These are phyloP conservation scores for Moricandia arvensis DNA, from an alignment of 345 rosid genomes.

Conservation along the genomic window DNA sequence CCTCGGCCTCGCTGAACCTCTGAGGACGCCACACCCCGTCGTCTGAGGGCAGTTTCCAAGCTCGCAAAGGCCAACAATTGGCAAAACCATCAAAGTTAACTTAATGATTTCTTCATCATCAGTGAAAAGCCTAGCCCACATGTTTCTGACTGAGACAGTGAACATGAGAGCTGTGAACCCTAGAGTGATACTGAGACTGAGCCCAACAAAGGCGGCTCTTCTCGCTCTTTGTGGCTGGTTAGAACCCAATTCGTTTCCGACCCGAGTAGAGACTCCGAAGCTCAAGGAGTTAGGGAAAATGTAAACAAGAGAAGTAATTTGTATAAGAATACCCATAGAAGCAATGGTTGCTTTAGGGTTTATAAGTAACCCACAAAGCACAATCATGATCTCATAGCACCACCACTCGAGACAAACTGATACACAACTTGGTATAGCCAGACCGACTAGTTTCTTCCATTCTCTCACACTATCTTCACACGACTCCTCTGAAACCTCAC, in stretches of 20 bases:
- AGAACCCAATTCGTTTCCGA: slow-evolving; percentile 33
- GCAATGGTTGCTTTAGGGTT: slow-evolving; percentile 30
- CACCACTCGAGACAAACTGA: slow-evolving; percentile 37
- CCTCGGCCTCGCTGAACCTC: slow-evolving; percentile 33
- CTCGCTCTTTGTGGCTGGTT: slow-evolving; percentile 24
- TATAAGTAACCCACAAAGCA: slow-evolving; percentile 29
- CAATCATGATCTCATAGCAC: slow-evolving; percentile 37
- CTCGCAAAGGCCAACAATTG: slow-evolving; percentile 35
- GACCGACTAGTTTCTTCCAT: slow-evolving; percentile 24
- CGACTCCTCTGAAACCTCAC: slow-evolving; percentile 30
- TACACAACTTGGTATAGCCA: slow-evolving; percentile 31
- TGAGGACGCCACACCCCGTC: slow-evolving; percentile 21
- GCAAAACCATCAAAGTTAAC: slow-evolving; percentile 26
- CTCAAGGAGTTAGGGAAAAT: slow-evolving; percentile 30
- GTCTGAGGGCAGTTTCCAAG: slow-evolving; percentile 37
- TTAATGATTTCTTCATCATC: slow-evolving; percentile 6
- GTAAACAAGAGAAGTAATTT: slow-evolving; percentile 33
- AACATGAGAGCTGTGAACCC: slow-evolving; percentile 28
- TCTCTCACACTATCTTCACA: slow-evolving; percentile 21
- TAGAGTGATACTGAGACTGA: slow-evolving; percentile 26
- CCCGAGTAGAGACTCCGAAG: slow-evolving; percentile 30
- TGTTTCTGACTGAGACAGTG: slow-evolving; percentile 22
- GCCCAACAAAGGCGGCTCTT: slow-evolving; percentile 34
- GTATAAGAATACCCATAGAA: slow-evolving; percentile 34
- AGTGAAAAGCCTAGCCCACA: slow-evolving; percentile 31